These are phyloP conservation scores for Cryptosporidium parvum DNA, from an alignment of 169 alveolate genomes.

Conservation along the genomic window DNA sequence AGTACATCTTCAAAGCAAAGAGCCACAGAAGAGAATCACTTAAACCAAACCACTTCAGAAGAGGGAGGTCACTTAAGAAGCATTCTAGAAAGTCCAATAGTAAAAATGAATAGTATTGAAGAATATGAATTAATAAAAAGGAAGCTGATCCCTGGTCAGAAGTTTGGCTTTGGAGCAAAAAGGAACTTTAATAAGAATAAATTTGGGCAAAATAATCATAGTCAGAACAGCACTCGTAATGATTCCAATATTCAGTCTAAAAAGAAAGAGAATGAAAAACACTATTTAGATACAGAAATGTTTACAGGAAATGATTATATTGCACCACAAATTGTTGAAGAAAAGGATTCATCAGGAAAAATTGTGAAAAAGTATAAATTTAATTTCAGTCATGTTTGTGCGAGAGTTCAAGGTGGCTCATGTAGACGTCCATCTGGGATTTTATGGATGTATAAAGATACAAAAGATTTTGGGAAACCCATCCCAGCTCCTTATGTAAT, in stretches of 20 bases:
- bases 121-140: slow-evolving; percentile 20
- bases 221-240: neutral
- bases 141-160: slow-evolving; percentile 19
- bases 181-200: neutral
- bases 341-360: slow-evolving; percentile 32
- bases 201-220: neutral
- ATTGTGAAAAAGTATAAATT: slow-evolving; percentile 26
- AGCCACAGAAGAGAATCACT: slow-evolving; percentile 21
- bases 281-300: slow-evolving; percentile 47
- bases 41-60: neutral
- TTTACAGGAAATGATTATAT: slow-evolving; percentile 56
- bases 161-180: slow-evolving; percentile 41
- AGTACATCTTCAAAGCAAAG: slow-evolving; percentile 67
- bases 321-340: slow-evolving; percentile 60
- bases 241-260: neutral
- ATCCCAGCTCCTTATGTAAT: slow-evolving; percentile 73
- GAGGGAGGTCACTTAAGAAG: slow-evolving; percentile 44
- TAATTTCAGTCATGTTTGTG: slow-evolving; percentile 71
- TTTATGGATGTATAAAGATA: slow-evolving; percentile 63
- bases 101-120: slow-evolving; percentile 18
- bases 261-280: slow-evolving; percentile 12
- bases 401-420: slow-evolving; percentile 76
- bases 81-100: slow-evolving; percentile 29
- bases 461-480: slow-evolving; percentile 68
- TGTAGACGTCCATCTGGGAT: slow-evolving; percentile 76